A percentile compares a stretch with the other conserved stretches of the same genome.
Evolutionary conservation across 2,329 filamentous ascomycete genomes (phyloP).

Genomic region (Truncatella angustata): DNA sequence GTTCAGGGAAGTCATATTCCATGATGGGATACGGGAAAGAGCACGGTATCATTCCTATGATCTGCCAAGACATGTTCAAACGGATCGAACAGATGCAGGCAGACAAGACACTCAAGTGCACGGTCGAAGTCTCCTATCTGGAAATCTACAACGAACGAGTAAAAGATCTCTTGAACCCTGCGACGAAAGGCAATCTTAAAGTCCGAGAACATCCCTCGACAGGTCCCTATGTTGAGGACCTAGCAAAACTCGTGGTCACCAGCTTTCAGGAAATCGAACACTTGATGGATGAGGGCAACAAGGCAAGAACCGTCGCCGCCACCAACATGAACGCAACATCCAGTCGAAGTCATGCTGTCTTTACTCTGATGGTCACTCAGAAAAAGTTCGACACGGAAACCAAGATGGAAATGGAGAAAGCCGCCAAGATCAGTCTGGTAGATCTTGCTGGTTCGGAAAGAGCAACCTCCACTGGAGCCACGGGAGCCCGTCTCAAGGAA

Average conservation of each 20-base stretch:
- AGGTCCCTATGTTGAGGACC: conserved; percentile 95
- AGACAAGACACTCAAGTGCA: conserved; percentile 79
- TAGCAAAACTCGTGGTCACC: conserved; percentile 90
- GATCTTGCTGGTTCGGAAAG: conserved; percentile 97
- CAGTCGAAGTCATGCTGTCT: conserved; percentile 96
- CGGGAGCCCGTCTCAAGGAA: conserved; percentile 91
- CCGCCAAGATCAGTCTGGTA: conserved; percentile 95
- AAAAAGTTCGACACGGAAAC: conserved; percentile 89
- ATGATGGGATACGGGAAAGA: conserved; percentile 99
- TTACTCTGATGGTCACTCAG: conserved; percentile 92
- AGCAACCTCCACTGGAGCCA: conserved; percentile 95
- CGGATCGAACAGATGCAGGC: conserved; percentile 69
- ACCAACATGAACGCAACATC: conserved; percentile 99
- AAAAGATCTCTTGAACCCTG: conserved; percentile 89
- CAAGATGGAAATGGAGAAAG: conserved; percentile 96
- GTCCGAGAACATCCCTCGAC: conserved; percentile 97
- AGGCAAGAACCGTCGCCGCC: conserved; percentile 93
- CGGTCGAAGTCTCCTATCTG: conserved; percentile 95
- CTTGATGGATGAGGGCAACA: conserved; percentile 99
- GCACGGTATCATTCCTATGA: conserved; percentile 90
- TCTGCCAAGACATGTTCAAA: conserved; percentile 97
- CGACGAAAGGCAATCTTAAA: conserved; percentile 93
- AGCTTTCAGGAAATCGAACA: conserved; percentile 96
- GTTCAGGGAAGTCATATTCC: conserved; percentile 97
- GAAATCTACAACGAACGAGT: conserved; percentile 99